Conservation (phyloP, 768 basidiomycete species). For the Paxillus involutus region DNA sequence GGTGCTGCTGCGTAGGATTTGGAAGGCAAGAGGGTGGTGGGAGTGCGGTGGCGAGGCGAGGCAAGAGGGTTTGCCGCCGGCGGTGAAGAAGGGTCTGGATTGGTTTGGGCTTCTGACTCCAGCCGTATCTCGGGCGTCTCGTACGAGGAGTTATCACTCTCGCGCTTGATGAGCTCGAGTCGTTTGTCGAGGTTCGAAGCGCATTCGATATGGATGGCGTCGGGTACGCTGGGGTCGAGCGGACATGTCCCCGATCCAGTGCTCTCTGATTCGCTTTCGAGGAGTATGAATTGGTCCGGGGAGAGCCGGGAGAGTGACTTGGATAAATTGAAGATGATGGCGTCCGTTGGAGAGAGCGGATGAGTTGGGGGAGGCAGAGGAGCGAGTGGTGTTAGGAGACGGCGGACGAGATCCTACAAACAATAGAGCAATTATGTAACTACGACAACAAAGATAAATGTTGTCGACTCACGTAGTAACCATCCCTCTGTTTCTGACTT, state of each 20-base stretch:
- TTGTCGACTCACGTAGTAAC: constrained; percentile 61
- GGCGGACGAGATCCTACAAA: constrained; percentile 64
- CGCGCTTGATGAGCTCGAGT: constrained; percentile 42
- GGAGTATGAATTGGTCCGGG: constrained; percentile 43
- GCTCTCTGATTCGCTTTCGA: constrained; percentile 54
- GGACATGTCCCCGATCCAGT: constrained; percentile 41
- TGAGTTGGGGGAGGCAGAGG: constrained; percentile 41
- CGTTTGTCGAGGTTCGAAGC: constrained; percentile 56
- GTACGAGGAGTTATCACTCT: not conserved
- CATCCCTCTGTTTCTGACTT: constrained; percentile 57
- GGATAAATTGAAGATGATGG: constrained; percentile 46
- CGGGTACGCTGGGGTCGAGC: constrained; percentile 45
- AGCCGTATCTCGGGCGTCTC: constrained; percentile 43
- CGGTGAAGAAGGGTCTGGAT: constrained; percentile 19
- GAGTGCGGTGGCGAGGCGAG: constrained; percentile 25
- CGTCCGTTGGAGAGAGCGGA: constrained; percentile 44
- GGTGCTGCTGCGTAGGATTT: constrained; percentile 43
- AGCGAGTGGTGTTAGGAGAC: constrained; percentile 56
- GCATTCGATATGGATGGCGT: constrained; percentile 47
- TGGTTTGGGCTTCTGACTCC: constrained; percentile 27
- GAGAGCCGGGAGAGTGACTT: constrained; percentile 61
- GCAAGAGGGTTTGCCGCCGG: constrained; percentile 34
- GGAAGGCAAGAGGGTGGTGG: constrained; percentile 48
- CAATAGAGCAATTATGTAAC: not conserved
- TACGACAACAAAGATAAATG: no score